Conservation (phyloP, 2,329 filamentous ascomycete species). For the Kalaharituber pfeilii region DNA sequence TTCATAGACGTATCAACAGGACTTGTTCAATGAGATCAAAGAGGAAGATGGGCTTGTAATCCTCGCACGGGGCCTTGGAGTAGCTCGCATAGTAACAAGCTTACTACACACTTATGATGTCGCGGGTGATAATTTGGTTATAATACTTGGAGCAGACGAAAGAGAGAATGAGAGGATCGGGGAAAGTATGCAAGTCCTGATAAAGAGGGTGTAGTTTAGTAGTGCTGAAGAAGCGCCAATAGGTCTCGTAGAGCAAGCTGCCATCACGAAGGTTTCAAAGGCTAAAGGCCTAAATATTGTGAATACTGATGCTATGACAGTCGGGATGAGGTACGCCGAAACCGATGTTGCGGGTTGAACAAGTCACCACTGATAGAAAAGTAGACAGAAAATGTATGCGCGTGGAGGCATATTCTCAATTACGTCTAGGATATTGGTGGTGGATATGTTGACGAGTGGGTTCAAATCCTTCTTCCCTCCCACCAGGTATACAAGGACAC, state of each 20-base stretch:
- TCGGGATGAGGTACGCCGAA: constrained; percentile 43
- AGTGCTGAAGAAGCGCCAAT: neutral
- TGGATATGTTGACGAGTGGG: constrained; percentile 66
- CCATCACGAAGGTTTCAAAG: constrained; percentile 64
- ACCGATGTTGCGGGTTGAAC: neutral
- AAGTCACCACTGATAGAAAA: neutral
- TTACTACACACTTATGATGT: constrained; percentile 93
- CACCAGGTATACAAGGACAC: neutral
- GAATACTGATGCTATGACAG: constrained; percentile 85
- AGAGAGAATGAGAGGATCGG: constrained; percentile 95
- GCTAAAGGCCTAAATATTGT: constrained; percentile 77
- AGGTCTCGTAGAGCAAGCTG: constrained; percentile 84
- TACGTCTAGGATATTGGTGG: constrained; percentile 85
- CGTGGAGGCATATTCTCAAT: constrained; percentile 86
- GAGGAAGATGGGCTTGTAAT: constrained; percentile 86
- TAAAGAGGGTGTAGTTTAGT: neutral
- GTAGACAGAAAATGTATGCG: constrained; percentile 74
- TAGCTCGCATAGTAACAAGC: constrained; percentile 86
- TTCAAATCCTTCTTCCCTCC: neutral
- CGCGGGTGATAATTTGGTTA: constrained; percentile 77
- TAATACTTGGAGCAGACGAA: constrained; percentile 78
- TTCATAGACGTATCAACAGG: constrained; percentile 69
- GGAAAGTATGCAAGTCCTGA: constrained; percentile 36
- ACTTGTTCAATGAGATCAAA: constrained; percentile 78
- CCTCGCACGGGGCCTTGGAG: constrained; percentile 75